phyloP scores from a whole-genome alignment of 2,329 filamentous ascomycete genomes.

The Colletotrichum tanaceti region DNA sequence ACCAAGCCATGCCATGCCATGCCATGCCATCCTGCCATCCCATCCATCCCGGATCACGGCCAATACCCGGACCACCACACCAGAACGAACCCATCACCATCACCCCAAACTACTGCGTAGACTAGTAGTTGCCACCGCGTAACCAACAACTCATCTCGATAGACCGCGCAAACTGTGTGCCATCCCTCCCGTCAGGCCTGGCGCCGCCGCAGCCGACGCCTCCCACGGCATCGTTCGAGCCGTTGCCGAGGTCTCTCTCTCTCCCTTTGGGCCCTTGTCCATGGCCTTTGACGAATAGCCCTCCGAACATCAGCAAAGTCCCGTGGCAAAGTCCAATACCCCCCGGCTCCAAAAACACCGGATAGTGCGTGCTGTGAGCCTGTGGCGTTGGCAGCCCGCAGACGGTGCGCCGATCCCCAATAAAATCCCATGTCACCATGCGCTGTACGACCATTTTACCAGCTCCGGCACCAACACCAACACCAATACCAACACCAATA shows the following conservation, averaged over 20 bases:
- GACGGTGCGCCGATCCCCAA: conserved; percentile 27
- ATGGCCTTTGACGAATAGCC: background rate
- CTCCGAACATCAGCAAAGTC: background rate
- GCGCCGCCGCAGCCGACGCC: background rate
- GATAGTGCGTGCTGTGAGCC: background rate
- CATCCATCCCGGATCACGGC: too few relatives aligned
- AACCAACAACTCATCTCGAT: background rate
- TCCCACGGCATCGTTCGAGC: background rate
- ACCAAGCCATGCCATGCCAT: background rate
- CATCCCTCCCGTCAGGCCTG: background rate
- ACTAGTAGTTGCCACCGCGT: background rate
- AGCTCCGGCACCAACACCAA: conserved; percentile 2
- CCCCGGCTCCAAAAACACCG: conserved; percentile 19
- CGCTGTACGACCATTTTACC: background rate
- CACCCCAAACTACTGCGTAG: background rate
- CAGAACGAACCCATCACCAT: background rate
- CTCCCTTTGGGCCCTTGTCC: too few relatives aligned
- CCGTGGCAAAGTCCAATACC: too few relatives aligned
- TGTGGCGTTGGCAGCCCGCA: conserved; percentile 24
- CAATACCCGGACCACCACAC: too few relatives aligned
- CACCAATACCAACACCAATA: conserved; percentile 5
- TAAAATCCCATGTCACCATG: conserved; percentile 16
- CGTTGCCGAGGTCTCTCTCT: background rate
- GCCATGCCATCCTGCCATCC: too few relatives aligned
- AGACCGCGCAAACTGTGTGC: background rate